phyloP scores from a whole-genome alignment of 257 asterid species.

The Solanum chmielewskii region DNA sequence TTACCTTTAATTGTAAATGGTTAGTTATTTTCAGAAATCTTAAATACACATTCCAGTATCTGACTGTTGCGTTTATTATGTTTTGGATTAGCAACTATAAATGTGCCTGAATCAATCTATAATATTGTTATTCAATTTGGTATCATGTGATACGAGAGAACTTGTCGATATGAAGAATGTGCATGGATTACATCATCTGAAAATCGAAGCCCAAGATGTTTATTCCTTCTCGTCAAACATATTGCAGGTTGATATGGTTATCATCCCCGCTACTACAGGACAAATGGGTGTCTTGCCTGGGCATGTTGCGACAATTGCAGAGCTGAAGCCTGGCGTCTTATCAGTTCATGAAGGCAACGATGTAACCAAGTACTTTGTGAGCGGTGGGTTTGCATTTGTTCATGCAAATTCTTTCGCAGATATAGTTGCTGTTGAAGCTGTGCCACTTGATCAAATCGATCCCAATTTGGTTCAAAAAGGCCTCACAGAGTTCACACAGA shows the following conservation, averaged over 20 bases:
- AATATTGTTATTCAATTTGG: not conserved
- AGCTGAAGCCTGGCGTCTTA: slow-evolving; percentile 65
- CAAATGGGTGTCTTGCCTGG: slow-evolving; percentile 95
- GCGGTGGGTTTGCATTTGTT: slow-evolving; percentile 72
- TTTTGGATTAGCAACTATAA: not conserved
- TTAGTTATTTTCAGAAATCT: not conserved
- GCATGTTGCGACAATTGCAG: slow-evolving; percentile 83
- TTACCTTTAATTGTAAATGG: not conserved
- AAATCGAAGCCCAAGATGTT: not conserved
- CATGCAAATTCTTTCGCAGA: slow-evolving; percentile 73
- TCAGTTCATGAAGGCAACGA: slow-evolving; percentile 76
- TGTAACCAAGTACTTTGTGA: slow-evolving; percentile 52
- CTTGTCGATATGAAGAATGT: not conserved
- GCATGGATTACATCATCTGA: not conserved
- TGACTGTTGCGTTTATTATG: not conserved
- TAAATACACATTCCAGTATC: not conserved
- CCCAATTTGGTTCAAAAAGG: slow-evolving; percentile 57
- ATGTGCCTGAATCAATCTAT: not conserved
- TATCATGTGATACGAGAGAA: not conserved
- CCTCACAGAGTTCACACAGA: slow-evolving; percentile 61
- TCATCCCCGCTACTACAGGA: slow-evolving; percentile 72
- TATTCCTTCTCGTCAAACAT: not conserved
- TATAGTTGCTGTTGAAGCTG: slow-evolving; percentile 66
- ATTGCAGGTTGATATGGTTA: slow-evolving; percentile 84
- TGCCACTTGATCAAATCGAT: slow-evolving; percentile 58